Conservation (phyloP, 345 rosid genomes). For the Arabis hirsuta region DNA sequence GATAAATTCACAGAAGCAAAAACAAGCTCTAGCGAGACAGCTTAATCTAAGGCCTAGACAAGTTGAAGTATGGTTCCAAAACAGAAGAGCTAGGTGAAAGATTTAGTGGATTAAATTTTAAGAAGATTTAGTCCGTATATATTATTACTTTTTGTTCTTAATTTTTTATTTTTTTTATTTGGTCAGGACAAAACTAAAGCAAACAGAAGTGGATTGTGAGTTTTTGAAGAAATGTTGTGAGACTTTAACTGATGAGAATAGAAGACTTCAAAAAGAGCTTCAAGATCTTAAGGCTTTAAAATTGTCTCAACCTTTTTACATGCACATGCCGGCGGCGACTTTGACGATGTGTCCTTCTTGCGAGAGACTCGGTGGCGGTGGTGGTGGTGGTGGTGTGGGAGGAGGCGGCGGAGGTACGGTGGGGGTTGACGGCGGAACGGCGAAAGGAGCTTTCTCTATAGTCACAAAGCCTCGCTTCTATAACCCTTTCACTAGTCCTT, state of each 20-base stretch:
- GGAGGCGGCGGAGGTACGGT: slow-evolving; percentile 30
- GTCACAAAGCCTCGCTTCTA: slow-evolving; percentile 63
- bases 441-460: slow-evolving; percentile 39
- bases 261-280: slow-evolving; percentile 90
- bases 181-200: slow-evolving; percentile 92
- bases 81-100: slow-evolving; percentile 92
- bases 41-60: slow-evolving; percentile 89
- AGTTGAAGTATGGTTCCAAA: slow-evolving; percentile 99
- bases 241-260: slow-evolving; percentile 87
- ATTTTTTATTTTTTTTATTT: neutral
- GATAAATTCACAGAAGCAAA: slow-evolving; percentile 66
- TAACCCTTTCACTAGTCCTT: slow-evolving; percentile 73
- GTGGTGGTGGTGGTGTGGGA: slow-evolving; percentile 24
- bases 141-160: neutral
- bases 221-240: slow-evolving; percentile 87
- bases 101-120: neutral
- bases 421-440: slow-evolving; percentile 37
- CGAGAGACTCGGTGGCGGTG: slow-evolving; percentile 62
- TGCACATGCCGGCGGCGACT: slow-evolving; percentile 86
- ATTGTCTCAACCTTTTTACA: slow-evolving; percentile 61
- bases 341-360: slow-evolving; percentile 81
- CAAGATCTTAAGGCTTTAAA: slow-evolving; percentile 73
- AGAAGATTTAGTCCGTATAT: neutral
- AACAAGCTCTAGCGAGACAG: slow-evolving; percentile 88
- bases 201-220: slow-evolving; percentile 98